phyloP scores from a whole-genome alignment of 352 stramenopile genomes.

The Albugo candida region DNA sequence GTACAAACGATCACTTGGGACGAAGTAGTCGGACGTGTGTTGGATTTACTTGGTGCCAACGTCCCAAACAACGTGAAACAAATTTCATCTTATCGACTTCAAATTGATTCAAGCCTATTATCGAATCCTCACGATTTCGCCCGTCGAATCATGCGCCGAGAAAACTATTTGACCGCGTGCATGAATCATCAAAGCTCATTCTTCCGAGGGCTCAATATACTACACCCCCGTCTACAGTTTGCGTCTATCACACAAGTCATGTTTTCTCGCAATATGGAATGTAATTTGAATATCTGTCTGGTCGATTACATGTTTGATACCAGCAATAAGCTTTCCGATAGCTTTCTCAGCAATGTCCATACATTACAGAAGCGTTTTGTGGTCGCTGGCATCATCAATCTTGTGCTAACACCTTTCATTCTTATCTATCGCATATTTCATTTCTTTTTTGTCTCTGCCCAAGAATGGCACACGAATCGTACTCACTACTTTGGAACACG shows the following conservation, averaged over 20 bases:
- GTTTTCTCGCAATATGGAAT: constrained; percentile 84
- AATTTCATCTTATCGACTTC: constrained; percentile 62
- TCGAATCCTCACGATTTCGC: constrained; percentile 80
- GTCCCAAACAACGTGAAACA: constrained; percentile 42
- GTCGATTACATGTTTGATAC: constrained; percentile 93
- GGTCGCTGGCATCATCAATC: constrained; percentile 85
- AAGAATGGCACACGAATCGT: constrained; percentile 86
- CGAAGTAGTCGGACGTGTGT: constrained; percentile 76
- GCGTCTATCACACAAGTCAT: constrained; percentile 56
- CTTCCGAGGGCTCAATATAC: constrained; percentile 12
- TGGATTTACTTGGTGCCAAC: constrained; percentile 52
- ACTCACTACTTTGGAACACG: constrained; percentile 89
- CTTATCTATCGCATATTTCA: constrained; percentile 93
- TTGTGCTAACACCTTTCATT: constrained; percentile 93
- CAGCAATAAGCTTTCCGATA: constrained; percentile 57
- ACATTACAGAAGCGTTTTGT: constrained; percentile 87
- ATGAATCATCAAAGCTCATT: constrained; percentile 88
- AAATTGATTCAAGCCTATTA: constrained; percentile 44
- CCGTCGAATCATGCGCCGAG: constrained; percentile 91
- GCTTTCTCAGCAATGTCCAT: constrained; percentile 79
- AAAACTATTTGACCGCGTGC: constrained; percentile 97
- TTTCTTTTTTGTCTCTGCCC: constrained; percentile 92
- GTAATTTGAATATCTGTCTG: constrained; percentile 90
- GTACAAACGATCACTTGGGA: constrained; percentile 78
- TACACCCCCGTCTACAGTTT: constrained; percentile 57